phyloP scores from a whole-genome alignment of 495 filamentous ascomycete genomes.

The Trichoderma erinaceum region DNA sequence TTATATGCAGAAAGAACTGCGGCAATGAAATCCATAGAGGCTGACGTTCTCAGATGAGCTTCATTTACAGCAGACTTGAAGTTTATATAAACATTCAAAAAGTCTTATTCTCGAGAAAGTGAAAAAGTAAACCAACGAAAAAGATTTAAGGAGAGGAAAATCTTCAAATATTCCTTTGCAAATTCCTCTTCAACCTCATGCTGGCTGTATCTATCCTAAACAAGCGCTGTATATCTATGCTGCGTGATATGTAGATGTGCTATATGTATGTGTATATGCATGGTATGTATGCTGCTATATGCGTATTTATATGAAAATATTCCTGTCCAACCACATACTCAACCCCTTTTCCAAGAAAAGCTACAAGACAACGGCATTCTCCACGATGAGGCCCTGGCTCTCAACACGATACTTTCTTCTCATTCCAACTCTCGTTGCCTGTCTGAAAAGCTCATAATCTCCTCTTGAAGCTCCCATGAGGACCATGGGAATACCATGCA shows the following conservation, averaged over 20 bases:
- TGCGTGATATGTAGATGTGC: neutral
- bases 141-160: neutral
- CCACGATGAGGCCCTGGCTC: slow-evolving; percentile 72
- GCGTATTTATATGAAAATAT: slow-evolving; percentile 16
- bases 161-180: too few species aligned
- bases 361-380: slow-evolving; percentile 67
- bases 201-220: neutral
- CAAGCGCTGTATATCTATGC: neutral
- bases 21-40: too few species aligned
- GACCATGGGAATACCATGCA: slow-evolving; percentile 70
- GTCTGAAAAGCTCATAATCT: slow-evolving; percentile 55
- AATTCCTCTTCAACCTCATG: neutral
- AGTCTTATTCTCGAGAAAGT: neutral
- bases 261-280: neutral
- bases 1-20: too few species aligned
- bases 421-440: slow-evolving; percentile 59
- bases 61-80: neutral
- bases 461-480: slow-evolving; percentile 75
- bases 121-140: neutral
- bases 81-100: too few species aligned
- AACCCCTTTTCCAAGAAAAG: slow-evolving; percentile 18
- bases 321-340: neutral
- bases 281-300: neutral
- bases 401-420: slow-evolving; percentile 72
- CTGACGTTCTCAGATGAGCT: too few species aligned